A percentile compares a stretch with the other conserved stretches of the same genome.
These are phyloP conservation scores for Boletus reticuloceps DNA, from an alignment of 768 basidiomycete genomes.

Conservation along the genomic window DNA sequence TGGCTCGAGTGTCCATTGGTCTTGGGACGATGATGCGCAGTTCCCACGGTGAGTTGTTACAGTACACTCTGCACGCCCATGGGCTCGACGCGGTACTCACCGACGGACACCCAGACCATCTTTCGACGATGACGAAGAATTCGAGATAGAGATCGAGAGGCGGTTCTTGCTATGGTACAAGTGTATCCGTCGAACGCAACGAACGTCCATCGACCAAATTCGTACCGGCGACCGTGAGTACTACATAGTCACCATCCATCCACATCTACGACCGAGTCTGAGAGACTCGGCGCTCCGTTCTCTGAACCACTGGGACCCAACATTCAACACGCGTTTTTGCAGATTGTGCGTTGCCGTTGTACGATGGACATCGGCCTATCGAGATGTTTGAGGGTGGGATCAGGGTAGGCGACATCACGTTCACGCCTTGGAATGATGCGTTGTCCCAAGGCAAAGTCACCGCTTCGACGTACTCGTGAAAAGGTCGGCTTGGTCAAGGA, in stretches of 20 bases:
- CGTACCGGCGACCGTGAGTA: conserved; percentile 19
- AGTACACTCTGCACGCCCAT: neutral
- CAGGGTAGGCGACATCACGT: conserved; percentile 23
- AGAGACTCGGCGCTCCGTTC: too few relatives aligned
- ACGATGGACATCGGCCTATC: conserved; percentile 7
- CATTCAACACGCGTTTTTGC: neutral
- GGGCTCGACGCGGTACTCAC: conserved; percentile 1
- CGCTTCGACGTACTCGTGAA: neutral
- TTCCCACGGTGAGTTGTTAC: conserved; percentile 15
- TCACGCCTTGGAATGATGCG: conserved; percentile 7
- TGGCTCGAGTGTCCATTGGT: conserved; percentile 8
- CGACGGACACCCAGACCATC: conserved; percentile 5
- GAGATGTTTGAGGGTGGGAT: conserved; percentile 17
- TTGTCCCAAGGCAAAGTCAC: neutral
- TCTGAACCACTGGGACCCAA: too few relatives aligned
- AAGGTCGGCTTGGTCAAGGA: neutral
- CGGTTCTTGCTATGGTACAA: conserved; percentile 19
- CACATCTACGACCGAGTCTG: too few relatives aligned
- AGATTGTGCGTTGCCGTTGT: conserved; percentile 23
- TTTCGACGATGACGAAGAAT: conserved; percentile 11
- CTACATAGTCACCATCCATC: neutral
- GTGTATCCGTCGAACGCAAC: conserved; percentile 25
- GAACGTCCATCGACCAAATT: conserved; percentile 20
- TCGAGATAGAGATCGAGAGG: conserved; percentile 22
- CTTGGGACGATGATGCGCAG: conserved; percentile 9